Evolutionary conservation across 495 filamentous ascomycete species (phyloP).

Genomic region (Neurospora sp.): DNA sequence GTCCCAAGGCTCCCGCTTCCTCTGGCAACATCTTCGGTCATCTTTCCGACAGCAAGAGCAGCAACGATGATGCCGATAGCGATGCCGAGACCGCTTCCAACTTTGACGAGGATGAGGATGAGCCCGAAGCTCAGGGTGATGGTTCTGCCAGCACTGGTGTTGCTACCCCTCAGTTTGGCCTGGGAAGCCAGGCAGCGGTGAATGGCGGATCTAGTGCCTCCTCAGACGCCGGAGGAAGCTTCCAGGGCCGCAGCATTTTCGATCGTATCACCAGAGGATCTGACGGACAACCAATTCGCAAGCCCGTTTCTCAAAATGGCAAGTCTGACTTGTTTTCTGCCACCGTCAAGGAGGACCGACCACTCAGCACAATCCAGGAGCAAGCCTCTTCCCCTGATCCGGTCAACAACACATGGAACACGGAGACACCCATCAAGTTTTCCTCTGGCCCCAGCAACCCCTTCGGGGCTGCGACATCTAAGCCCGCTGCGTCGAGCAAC

Average conservation of each 20-base stretch:
- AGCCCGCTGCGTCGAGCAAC: slow-evolving; percentile 17
- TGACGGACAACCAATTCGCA: slow-evolving; percentile 40
- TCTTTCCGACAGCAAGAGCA: slow-evolving; percentile 44
- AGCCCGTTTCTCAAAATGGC: slow-evolving; percentile 14
- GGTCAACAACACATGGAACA: slow-evolving; percentile 39
- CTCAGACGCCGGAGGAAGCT: slow-evolving; percentile 25
- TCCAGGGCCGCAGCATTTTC: slow-evolving; percentile 44
- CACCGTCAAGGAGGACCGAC: slow-evolving; percentile 22
- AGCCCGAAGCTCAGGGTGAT: slow-evolving; percentile 16
- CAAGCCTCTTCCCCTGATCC: slow-evolving; percentile 21
- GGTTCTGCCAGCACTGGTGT: slow-evolving; percentile 19
- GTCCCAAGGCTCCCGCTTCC: slow-evolving; percentile 11
- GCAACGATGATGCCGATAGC: slow-evolving; percentile 32
- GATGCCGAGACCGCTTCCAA: slow-evolving; percentile 36
- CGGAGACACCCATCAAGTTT: slow-evolving; percentile 30
- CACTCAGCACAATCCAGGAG: slow-evolving; percentile 26
- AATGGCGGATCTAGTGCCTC: slow-evolving; percentile 21
- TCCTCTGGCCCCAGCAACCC: slow-evolving; percentile 16
- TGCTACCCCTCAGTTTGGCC: slow-evolving; percentile 26
- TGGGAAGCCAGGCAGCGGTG: slow-evolving; percentile 10
- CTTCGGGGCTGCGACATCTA: slow-evolving; percentile 21
- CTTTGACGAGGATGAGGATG: slow-evolving; percentile 28
- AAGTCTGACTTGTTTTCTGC: slow-evolving; percentile 14
- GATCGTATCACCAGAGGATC: slow-evolving; percentile 42
- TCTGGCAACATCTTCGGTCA: slow-evolving; percentile 51